Evolutionary conservation across 371 early-diverging fungal species (phyloP), one percentile per base, ranked within the genome.

Genomic region (Rhizopus stolonifer): DNA sequence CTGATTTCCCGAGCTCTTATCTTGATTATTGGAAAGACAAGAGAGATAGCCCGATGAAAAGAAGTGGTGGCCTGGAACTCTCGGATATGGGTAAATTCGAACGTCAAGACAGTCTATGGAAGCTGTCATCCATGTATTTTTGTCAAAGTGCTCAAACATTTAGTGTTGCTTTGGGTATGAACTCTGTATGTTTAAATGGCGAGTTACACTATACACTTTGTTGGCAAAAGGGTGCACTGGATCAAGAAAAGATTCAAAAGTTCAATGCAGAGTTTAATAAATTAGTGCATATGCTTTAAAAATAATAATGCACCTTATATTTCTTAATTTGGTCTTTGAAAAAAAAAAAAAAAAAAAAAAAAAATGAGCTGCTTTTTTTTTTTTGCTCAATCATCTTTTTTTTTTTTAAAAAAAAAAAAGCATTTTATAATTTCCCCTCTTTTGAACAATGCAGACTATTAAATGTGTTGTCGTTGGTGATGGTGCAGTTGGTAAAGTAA

Each of bases 401-500:
- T 29, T 29, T 29, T 29, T 50, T 21, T 10, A 24, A 26, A 18
- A 7, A 25, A 39, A 9, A 24, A 48, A 55, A 29, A 39, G 21
- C 31, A 29, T 29, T 29, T 29, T 29, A 29, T 29, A 7, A 29
- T 29, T 29, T 7, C 10, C 10, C 31, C 10, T 29, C 31, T 29
- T 29, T 29, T 29, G 10, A 29, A 10, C 4, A 49, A 89, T 90
- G 89, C 88, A 89, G 69, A 90, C 92, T 42, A 92, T 93, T 58
- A 92, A 92, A 74, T 92, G 93, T 76, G 93, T 92, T 54, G 98
- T 98, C 38, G 96, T 98, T 48, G 98, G 98, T 54, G 98, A 98
- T 77, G 98, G 98, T 86, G 96, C 96, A 52, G 98, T 98, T 67
- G 96, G 96, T 65, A 95, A 97, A 84, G 91, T 87, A 80, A 62